Evolutionary conservation across 108 stramenopile genomes (phyloP), one percentile per base, ranked within the genome.

Genomic region (Pseudonitzschia multiseries): DNA sequence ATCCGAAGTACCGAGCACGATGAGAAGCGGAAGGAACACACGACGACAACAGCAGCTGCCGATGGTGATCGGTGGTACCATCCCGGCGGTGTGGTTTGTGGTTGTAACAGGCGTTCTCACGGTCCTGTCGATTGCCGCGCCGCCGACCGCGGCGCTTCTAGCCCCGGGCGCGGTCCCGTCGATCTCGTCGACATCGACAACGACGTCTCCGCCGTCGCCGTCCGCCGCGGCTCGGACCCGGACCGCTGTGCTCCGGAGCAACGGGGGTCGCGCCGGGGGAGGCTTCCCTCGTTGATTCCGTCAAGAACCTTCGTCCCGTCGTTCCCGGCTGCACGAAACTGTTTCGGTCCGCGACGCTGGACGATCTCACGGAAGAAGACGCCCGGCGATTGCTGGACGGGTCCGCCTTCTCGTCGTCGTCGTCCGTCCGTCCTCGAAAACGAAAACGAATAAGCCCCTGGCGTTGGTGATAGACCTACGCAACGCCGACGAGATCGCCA

Each of bases 281-380:
- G 4, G 36, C 36, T 6, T 2, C 6, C 36, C 4, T n/a, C 26
- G 68, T 68, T 6, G 24, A 14, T 6, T 68, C 68, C 24, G 29
- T 68, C n/a, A 68, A 68, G 68, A 74, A 74, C 40, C 26, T 74
- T 15, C 65, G 73, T 18, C 73, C 73, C 14, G 56, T 74, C 18
- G 36, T 57, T 57, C 65, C 64, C 43, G 73, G 73, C 8, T 2
- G 36, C 36, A 26, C 57, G 5, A 40, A 40, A 14, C 36, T 66
- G n/a, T 74, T 68, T 69, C 73, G 73, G 48, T 67, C 66, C 4
- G 73, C 73, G 26, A 66, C 73, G 26, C 48, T 74, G 22, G 73
- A 74, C 33, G 66, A 43, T 14, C 42, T 74, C 21, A 53, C 66
- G 9, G 13, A 24, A 36, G 21, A 54, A 18, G 73, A 66, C 53